These are phyloP conservation scores for Wallacemonas rigidus DNA, from an alignment of 208 protist genomes.

Conservation along the genomic window DNA sequence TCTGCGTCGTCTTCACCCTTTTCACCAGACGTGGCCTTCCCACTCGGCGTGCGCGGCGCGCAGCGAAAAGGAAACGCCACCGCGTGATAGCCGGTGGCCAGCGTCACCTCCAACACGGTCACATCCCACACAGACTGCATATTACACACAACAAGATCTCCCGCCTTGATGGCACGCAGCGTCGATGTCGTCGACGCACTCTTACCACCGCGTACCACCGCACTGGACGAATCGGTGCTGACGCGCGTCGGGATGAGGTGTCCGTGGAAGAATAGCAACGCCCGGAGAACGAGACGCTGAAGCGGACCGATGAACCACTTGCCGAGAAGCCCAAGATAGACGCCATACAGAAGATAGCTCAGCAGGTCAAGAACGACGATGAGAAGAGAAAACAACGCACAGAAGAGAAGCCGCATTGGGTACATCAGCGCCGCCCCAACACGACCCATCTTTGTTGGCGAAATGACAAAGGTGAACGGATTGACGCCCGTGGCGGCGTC, in stretches of 20 bases:
- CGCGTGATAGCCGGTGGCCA: slow-evolving; percentile 33
- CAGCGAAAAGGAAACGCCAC: slow-evolving; percentile 30
- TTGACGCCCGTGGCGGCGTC: slow-evolving; percentile 84
- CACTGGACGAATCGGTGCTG: background rate
- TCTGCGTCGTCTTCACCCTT: background rate
- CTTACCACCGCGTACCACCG: slow-evolving; percentile 2
- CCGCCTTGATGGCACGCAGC: slow-evolving; percentile 14
- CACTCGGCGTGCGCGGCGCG: too few species aligned
- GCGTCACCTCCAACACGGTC: slow-evolving; percentile 61
- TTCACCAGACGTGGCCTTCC: slow-evolving; percentile 8
- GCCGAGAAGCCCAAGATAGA: slow-evolving; percentile 34
- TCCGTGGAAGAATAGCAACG: slow-evolving; percentile 62
- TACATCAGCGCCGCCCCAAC: slow-evolving; percentile 47
- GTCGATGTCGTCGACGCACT: background rate
- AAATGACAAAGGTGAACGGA: slow-evolving; percentile 57
- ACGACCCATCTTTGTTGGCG: slow-evolving; percentile 40
- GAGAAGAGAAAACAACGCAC: slow-evolving; percentile 37
- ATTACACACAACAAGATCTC: slow-evolving; percentile 70
- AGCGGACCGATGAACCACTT: slow-evolving; percentile 41
- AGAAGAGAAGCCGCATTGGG: slow-evolving; percentile 52
- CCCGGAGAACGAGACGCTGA: slow-evolving; percentile 45
- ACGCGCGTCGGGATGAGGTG: slow-evolving; percentile 38
- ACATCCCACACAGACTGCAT: slow-evolving; percentile 77
- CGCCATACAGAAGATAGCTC: slow-evolving; percentile 39
- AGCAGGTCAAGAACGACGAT: slow-evolving; percentile 57